Evolutionary conservation across 1,284 basidiomycete species (phyloP), one percentile per base, ranked within the genome.

Genomic region (Laetiporus sulphureus): DNA sequence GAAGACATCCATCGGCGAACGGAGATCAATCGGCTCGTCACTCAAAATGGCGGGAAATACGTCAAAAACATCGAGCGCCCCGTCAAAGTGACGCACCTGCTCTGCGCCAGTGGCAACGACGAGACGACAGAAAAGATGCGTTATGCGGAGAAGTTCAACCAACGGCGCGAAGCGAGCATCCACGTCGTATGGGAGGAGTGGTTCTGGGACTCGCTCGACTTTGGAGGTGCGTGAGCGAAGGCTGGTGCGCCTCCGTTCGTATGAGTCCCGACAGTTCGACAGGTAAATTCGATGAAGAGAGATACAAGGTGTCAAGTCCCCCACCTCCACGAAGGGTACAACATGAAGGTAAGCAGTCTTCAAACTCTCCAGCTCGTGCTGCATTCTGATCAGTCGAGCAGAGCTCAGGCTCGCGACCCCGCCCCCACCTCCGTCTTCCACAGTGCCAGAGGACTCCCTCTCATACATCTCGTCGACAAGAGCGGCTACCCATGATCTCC

Each of bases 141-240:
- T 18, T 81, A 80, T 51, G 77, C 80, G 1, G 69, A 77, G 45
- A 82, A 83, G 57, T 79, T 84, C 55, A 84, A 86, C 54, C 58
- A 67, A 37, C 59, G 64, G 20, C 69, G 78, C 12, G 82, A 86
- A 52, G 79, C 78, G 0, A 66, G 73, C 33, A 83, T 90, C 27
- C 68, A 73, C 37, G 64, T 89, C 2, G 76, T 91, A 1, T 90
- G 87, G 80, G 84, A 87, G 49, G 86, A 89, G 46, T 91, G 87
- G 87, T 83, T 91, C 48, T 85, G 83, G 81, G 88, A 91, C 51
- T 88, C 71, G 24, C 48, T 87, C 7, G 71, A 78, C 35, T 83
- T 77, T 49, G 77, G 78, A 44, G 87, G 83, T 72, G 41, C 37
- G 66, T 49, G 7, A 19, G 25, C 30, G 38, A 12, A n/a, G 10